Percentiles rank a stretch among this genome's conserved stretches.
Conservation (phyloP, 1,139 yeast species). For the Yamadazyma spencermartinsiae region DNA sequence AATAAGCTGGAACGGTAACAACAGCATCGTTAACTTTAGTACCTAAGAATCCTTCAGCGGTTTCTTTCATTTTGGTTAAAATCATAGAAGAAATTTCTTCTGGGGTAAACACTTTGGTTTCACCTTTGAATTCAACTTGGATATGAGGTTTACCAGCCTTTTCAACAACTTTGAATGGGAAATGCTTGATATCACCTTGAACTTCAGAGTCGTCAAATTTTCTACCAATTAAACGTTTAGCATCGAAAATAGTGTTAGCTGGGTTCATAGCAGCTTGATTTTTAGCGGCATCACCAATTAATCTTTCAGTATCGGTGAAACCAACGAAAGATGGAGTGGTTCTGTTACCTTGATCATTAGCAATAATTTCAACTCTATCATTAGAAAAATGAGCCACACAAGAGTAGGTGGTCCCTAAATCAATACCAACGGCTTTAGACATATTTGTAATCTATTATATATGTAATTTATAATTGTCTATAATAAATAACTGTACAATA, state of each 20-base stretch:
- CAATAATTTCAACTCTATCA: constrained; percentile 83
- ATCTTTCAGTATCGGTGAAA: constrained; percentile 95
- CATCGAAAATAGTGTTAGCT: constrained; percentile 93
- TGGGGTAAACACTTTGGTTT: constrained; percentile 92
- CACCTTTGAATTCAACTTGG: constrained; percentile 92
- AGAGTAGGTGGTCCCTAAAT: constrained; percentile 98
- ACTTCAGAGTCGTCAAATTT: constrained; percentile 87
- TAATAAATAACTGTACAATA: neutral
- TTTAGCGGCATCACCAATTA: constrained; percentile 99
- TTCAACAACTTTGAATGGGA: constrained; percentile 95
- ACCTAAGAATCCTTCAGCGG: constrained; percentile 95
- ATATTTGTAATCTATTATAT: constrained; percentile 8
- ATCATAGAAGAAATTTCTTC: constrained; percentile 98
- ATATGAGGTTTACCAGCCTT: constrained; percentile 84
- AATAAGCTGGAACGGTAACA: constrained; percentile 95
- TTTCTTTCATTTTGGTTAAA: constrained; percentile 96
- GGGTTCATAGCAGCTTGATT: constrained; percentile 99
- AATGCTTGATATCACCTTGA: constrained; percentile 93
- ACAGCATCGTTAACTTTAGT: constrained; percentile 93
- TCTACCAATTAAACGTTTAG: constrained; percentile 97
- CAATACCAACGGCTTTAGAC: constrained; percentile 90
- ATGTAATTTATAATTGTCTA: neutral
- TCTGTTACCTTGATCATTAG: constrained; percentile 99
- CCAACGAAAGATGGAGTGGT: constrained; percentile 98
- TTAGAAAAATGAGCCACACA: constrained; percentile 96